Conservation (phyloP, 371 early-diverging fungal species). For the Fennellomyces sp. region DNA sequence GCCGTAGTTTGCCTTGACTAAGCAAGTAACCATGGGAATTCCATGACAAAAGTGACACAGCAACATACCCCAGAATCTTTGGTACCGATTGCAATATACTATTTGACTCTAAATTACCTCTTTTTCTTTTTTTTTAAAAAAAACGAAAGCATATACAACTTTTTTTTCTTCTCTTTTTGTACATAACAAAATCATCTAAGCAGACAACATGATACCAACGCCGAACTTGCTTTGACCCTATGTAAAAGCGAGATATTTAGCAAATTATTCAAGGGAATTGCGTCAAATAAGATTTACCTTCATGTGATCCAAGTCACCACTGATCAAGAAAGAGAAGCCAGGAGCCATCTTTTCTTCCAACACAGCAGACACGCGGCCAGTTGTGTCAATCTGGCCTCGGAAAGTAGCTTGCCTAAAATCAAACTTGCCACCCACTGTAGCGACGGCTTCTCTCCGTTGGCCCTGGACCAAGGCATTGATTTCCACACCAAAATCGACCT, state of each 20-base stretch:
- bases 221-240: slow-evolving; percentile 83
- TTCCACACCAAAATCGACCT: slow-evolving; percentile 94
- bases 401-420: slow-evolving; percentile 92
- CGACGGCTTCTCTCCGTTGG: slow-evolving; percentile 88
- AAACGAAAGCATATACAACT: slow-evolving; percentile 3
- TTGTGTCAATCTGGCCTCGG: slow-evolving; percentile 89
- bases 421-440: slow-evolving; percentile 94
- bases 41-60: background rate
- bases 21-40: slow-evolving; percentile 1
- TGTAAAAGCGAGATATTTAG: too few species aligned
- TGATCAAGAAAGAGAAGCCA: slow-evolving; percentile 89
- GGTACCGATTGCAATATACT: background rate
- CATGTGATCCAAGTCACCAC: slow-evolving; percentile 95
- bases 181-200: slow-evolving; percentile 45
- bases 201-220: slow-evolving; percentile 78
- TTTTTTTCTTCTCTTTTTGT: slow-evolving; percentile 2
- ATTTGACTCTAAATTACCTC: background rate
- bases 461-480: slow-evolving; percentile 80
- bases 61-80: too few species aligned
- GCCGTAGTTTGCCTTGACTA: background rate
- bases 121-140: background rate
- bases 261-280: too few species aligned
- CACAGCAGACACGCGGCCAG: slow-evolving; percentile 85
- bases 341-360: slow-evolving; percentile 96
- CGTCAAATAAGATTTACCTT: too few species aligned